Conservation (phyloP, 1,139 yeast genomes). For the Geotrichum reessii region DNA sequence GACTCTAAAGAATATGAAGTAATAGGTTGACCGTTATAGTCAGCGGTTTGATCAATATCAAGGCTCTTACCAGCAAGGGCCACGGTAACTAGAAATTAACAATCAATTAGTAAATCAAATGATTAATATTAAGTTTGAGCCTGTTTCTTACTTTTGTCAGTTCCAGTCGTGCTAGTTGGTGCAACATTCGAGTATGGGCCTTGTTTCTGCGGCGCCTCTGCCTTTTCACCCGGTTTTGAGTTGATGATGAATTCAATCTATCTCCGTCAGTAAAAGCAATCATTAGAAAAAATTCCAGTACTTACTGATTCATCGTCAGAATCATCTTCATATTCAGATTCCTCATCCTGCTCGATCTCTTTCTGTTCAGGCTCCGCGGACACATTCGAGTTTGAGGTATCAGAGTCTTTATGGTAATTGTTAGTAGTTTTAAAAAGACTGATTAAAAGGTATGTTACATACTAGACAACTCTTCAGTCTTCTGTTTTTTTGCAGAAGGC, state of each 20-base stretch:
- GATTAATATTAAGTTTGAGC: constrained; percentile 24
- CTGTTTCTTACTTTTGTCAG: constrained; percentile 7
- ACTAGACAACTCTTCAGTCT: constrained; percentile 20
- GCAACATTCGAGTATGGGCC: constrained; percentile 24
- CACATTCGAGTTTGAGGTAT: neutral
- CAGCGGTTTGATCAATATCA: constrained; percentile 75
- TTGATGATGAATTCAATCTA: constrained; percentile 59
- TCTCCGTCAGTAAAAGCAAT: neutral
- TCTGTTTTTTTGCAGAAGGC: constrained; percentile 40
- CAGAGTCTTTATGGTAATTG: neutral
- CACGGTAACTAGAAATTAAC: neutral
- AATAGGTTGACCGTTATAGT: constrained; percentile 74
- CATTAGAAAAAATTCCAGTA: neutral
- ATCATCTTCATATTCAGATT: constrained; percentile 20
- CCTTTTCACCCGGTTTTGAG: constrained; percentile 38
- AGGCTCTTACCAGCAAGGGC: constrained; percentile 34
- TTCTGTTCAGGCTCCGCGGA: neutral
- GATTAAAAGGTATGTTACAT: neutral
- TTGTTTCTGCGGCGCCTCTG: constrained; percentile 34
- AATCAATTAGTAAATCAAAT: neutral
- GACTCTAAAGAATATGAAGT: constrained; percentile 79
- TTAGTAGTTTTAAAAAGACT: constrained; percentile 17
- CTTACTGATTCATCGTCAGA: constrained; percentile 18
- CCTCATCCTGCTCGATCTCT: constrained; percentile 12
- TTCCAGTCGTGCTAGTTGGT: constrained; percentile 21